These are phyloP conservation scores for Pseudogymnoascus sp. DNA, from an alignment of 2,329 filamentous ascomycete genomes.

Conservation along the genomic window DNA sequence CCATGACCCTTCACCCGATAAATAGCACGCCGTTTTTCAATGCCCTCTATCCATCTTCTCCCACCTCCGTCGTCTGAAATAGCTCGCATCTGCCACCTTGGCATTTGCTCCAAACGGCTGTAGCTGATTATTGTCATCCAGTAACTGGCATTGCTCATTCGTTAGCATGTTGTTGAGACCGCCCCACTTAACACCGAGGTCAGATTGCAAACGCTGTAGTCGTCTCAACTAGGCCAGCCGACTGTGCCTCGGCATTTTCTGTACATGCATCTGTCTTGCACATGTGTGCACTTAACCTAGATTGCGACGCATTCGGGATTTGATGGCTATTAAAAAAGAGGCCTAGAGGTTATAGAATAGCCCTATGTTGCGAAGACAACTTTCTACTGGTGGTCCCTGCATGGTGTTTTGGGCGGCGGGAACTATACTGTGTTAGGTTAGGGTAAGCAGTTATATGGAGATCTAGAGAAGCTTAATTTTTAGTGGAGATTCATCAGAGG, in stretches of 20 bases:
- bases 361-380: background rate
- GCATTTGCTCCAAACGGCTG: background rate
- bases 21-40: background rate
- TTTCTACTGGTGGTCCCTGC: background rate
- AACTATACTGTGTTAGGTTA: background rate
- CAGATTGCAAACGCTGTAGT: background rate
- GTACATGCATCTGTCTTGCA: background rate
- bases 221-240: background rate
- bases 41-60: background rate
- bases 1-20: background rate
- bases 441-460: background rate
- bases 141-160: background rate
- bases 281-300: background rate
- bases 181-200: background rate
- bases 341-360: background rate
- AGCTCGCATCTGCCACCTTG: background rate
- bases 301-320: background rate
- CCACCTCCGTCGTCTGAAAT: background rate
- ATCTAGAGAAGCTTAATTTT: background rate
- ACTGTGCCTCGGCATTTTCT: background rate
- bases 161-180: background rate
- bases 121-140: background rate
- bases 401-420: background rate
- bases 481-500: background rate
- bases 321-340: background rate